phyloP scores from a whole-genome alignment of 352 stramenopile species.

The Phytophthora ramorum region DNA sequence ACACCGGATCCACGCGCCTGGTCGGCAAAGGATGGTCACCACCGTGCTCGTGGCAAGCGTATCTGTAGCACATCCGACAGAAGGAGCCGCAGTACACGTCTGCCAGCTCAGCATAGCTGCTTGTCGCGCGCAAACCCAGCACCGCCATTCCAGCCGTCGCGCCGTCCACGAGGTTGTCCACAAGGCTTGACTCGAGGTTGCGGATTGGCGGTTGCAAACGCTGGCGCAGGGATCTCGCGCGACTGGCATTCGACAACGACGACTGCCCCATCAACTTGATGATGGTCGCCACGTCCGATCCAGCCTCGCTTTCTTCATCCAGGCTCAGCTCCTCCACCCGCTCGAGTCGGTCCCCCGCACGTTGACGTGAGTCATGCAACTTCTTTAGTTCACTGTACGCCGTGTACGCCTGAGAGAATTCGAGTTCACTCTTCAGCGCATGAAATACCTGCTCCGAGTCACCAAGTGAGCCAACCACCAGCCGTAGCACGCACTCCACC shows the following conservation, averaged over 20 bases:
- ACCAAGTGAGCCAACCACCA: constrained; percentile 41
- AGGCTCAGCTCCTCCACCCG: constrained; percentile 19
- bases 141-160: constrained; percentile 19
- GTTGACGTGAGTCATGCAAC: constrained; percentile 22
- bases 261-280: constrained; percentile 26
- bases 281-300: constrained; percentile 21
- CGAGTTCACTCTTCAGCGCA: constrained; percentile 38
- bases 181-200: constrained; percentile 65
- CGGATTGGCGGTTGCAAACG: constrained; percentile 54
- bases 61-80: constrained; percentile 93
- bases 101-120: constrained; percentile 72
- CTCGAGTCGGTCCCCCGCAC: constrained; percentile 17
- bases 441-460: constrained; percentile 24
- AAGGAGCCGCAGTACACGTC: constrained; percentile 89
- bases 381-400: constrained; percentile 52
- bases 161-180: constrained; percentile 22
- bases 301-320: neutral
- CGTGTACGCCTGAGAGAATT: constrained; percentile 45
- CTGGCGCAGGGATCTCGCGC: constrained; percentile 12
- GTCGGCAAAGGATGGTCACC: constrained; percentile 72
- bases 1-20: constrained; percentile 24
- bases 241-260: constrained; percentile 20
- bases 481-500: constrained; percentile 46
- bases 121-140: constrained; percentile 55
- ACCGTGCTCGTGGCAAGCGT: constrained; percentile 91